phyloP scores from a whole-genome alignment of 805 yeast genomes.

The Candida xiaguanensis region DNA sequence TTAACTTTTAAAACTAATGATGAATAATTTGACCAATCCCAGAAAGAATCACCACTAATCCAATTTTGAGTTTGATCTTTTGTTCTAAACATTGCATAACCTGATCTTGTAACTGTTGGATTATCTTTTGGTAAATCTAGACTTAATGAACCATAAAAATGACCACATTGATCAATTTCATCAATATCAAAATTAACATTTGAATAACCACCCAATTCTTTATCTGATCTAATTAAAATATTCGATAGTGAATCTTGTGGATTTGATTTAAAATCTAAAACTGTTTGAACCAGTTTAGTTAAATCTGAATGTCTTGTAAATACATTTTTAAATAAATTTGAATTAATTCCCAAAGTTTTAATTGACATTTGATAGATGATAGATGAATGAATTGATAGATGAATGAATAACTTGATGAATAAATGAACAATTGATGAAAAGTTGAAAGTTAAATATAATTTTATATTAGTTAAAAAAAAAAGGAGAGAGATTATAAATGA shows the following conservation, averaged over 20 bases:
- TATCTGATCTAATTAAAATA: slow-evolving; percentile 63
- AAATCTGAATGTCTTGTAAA: slow-evolving; percentile 30
- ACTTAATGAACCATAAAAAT: slow-evolving; percentile 57
- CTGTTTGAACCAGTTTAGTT: slow-evolving; percentile 30
- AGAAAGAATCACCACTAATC: slow-evolving; percentile 47
- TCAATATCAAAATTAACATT: slow-evolving; percentile 51
- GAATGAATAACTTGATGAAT: neutral
- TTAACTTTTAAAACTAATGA: slow-evolving; percentile 68
- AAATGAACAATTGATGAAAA: no score
- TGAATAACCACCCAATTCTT: slow-evolving; percentile 76
- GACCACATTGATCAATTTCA: slow-evolving; percentile 29
- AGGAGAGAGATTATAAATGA: no score
- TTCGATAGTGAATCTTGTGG: slow-evolving; percentile 45
- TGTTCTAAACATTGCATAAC: slow-evolving; percentile 84
- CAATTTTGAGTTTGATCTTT: slow-evolving; percentile 53
- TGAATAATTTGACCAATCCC: slow-evolving; percentile 68
- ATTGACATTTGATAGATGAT: slow-evolving; percentile 30
- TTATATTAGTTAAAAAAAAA: no score
- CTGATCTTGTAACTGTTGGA: slow-evolving; percentile 63
- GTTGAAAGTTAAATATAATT: no score
- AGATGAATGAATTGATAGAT: neutral
- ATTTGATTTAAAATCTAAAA: slow-evolving; percentile 56
- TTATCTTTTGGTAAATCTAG: slow-evolving; percentile 61
- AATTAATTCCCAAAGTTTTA: slow-evolving; percentile 37
- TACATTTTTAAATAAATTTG: slow-evolving; percentile 29